phyloP scores from a whole-genome alignment of 164 flowering plant genomes.

The Buxus sempervirens region DNA sequence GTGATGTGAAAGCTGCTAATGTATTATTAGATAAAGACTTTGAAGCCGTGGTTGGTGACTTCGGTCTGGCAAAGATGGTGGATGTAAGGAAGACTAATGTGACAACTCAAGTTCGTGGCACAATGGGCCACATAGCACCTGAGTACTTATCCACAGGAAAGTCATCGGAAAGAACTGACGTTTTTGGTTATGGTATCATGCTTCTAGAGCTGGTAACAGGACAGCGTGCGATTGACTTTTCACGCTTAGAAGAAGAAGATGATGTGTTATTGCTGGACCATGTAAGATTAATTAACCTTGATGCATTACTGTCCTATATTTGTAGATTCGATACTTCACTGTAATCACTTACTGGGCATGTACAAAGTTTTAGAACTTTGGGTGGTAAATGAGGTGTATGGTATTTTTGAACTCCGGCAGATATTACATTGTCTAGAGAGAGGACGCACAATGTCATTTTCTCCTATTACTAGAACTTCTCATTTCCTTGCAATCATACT shows the following conservation, averaged over 20 bases:
- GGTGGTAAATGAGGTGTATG: too few relatives aligned
- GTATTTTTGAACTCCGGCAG: too few relatives aligned
- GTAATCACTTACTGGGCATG: too few relatives aligned
- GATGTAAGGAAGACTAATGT: conserved; percentile 75
- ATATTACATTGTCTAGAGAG: too few relatives aligned
- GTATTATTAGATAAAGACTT: conserved; percentile 76
- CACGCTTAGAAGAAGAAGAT: conserved; percentile 84
- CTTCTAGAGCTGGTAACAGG: conserved; percentile 83
- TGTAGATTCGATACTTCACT: neutral
- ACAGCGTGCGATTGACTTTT: conserved; percentile 79
- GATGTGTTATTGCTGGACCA: conserved; percentile 85
- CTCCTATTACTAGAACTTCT: neutral
- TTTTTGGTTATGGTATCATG: conserved; percentile 85
- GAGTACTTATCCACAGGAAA: conserved; percentile 87
- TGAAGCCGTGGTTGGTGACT: conserved; percentile 90
- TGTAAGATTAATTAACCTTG: conserved; percentile 41
- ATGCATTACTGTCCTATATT: neutral
- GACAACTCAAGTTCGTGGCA: conserved; percentile 87
- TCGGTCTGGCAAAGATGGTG: conserved; percentile 77
- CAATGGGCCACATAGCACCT: conserved; percentile 92
- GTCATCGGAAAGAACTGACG: conserved; percentile 81
- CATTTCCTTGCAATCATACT: neutral
- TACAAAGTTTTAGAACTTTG: too few relatives aligned
- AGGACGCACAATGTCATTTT: too few relatives aligned
- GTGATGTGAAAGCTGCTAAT: conserved; percentile 88